Base-by-base conservation (phyloP, 78 protist species). In the Mantamonas sphyraenae region DNA sequence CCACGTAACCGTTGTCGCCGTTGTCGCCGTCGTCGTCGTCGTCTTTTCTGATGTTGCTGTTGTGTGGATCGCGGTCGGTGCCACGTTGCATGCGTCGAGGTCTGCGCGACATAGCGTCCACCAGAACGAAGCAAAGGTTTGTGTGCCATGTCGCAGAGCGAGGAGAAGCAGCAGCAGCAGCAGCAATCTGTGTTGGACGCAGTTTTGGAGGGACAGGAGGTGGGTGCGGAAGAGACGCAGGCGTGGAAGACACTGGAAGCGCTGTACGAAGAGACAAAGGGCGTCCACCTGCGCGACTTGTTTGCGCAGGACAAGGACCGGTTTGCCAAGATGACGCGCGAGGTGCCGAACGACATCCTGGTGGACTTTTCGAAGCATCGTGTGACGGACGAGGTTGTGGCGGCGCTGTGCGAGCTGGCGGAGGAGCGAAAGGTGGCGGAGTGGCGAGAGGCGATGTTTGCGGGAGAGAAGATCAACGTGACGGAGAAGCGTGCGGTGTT, bases 401-500 rank as follows among this genome's bases (percentile, higher is more conserved):
- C 9, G 38, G 77, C 79, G 24, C 82, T 90, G 12, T 0, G 72
- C 20, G 64, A 38, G 1, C 53, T 90, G 2, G 92, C 92, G 2
- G 9, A 53, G 2, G 76, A 65, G 2, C 26, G 68, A 35, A n/a
- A 71, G 34, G 83, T 93, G 1, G 69, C 45, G 30, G 78, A 50
- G 60, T 20, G 56, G 45, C 9, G 39, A 22, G 76, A 76, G 70
- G 34, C 43, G 53, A 88, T 91, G 95, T 89, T 92, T 62, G 3
- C 22, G 28, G 98, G 97, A 17, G 95, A 86, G 30, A 77, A 76
- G 56, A 89, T 95, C 86, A 95, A 95, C 81, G 24, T 67, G 30
- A 95, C 98, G 33, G 98, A 95, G 65, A 57, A 86, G 30, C 71
- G 97, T 7, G 93, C 97, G 12, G 98, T 92, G 26, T 91, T 92